Conservation (phyloP, 768 basidiomycete species). For the Lentinula lateritia region DNA sequence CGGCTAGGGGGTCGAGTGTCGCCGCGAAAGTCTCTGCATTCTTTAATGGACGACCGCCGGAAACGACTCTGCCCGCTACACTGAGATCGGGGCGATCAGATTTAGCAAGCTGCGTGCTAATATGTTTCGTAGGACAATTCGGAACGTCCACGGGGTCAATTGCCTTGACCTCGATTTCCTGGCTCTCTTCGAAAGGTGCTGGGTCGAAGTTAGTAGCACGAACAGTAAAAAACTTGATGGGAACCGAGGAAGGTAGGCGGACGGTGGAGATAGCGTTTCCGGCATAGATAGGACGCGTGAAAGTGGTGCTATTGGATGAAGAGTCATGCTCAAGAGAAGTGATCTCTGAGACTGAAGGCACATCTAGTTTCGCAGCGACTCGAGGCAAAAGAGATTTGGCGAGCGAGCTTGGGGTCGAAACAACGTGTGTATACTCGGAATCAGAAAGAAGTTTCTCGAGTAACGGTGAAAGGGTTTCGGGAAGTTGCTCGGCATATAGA, state of each 20-base stretch:
- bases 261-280: conserved; percentile 96
- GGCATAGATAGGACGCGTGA: conserved; percentile 93
- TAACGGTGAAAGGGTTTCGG: conserved; percentile 80
- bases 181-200: conserved; percentile 42
- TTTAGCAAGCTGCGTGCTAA: conserved; percentile 74
- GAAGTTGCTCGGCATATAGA: conserved; percentile 62
- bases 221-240: conserved; percentile 92
- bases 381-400: conserved; percentile 93
- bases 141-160: conserved; percentile 60
- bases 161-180: conserved; percentile 53
- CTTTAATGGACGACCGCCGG: conserved; percentile 93
- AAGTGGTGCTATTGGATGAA: conserved; percentile 71
- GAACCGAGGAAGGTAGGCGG: conserved; percentile 67
- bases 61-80: conserved; percentile 82
- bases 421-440: conserved; percentile 80
- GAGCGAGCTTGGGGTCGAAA: conserved; percentile 86
- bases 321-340: conserved; percentile 72
- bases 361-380: conserved; percentile 83
- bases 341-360: conserved; percentile 88
- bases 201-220: conserved; percentile 87
- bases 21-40: conserved; percentile 88
- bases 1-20: conserved; percentile 87
- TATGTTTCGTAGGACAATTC: conserved; percentile 54
- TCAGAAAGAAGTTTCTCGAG: conserved; percentile 67
- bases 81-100: conserved; percentile 93